Evolutionary conservation across 305 asterid genomes (phyloP).

Genomic region (Withania somnifera): DNA sequence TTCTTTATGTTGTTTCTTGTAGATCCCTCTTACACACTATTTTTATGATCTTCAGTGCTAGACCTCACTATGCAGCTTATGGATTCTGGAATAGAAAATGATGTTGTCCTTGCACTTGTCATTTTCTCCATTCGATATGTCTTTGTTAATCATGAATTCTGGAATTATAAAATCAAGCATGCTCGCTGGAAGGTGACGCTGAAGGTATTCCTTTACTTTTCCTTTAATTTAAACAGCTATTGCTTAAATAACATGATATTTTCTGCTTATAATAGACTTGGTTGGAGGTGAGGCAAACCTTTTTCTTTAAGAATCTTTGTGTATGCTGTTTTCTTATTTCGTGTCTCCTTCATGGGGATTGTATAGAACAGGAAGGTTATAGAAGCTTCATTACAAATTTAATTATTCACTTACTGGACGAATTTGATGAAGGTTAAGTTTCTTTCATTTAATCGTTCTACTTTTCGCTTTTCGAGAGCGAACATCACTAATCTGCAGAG

Average conservation of each 20-base stretch:
- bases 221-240: neutral
- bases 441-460: neutral
- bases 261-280: neutral
- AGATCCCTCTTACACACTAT: neutral
- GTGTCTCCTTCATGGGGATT: neutral
- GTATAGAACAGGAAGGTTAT: neutral
- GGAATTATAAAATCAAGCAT: conserved; percentile 79
- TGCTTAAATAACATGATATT: neutral
- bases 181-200: conserved; percentile 88
- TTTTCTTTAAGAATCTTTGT: neutral
- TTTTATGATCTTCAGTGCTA: conserved; percentile 44
- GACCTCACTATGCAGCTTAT: conserved; percentile 82
- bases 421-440: neutral
- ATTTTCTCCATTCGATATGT: conserved; percentile 88
- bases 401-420: neutral
- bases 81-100: conserved; percentile 72
- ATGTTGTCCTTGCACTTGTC: conserved; percentile 59
- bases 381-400: neutral
- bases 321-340: neutral
- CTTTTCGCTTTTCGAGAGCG: neutral
- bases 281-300: neutral
- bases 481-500: neutral
- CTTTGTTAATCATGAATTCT: conserved; percentile 81
- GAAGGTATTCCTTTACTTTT: conserved; percentile 47
- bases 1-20: neutral